Evolutionary conservation across 768 basidiomycete species (phyloP).

Genomic region (Tulasnella sp.): DNA sequence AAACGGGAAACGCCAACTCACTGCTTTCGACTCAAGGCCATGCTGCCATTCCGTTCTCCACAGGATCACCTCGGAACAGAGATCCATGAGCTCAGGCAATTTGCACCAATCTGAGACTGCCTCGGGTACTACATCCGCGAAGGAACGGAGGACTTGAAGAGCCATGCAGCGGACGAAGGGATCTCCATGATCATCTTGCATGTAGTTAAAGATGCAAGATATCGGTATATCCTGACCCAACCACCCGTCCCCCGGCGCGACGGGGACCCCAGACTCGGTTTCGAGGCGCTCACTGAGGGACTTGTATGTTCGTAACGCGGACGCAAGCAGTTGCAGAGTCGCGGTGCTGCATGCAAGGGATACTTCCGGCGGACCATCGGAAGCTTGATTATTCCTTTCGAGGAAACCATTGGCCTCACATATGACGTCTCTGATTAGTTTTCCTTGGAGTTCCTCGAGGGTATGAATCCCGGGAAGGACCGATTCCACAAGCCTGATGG

Average conservation of each 20-base stretch:
- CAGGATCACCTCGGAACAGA: neutral
- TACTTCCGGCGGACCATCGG: neutral
- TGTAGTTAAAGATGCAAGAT: neutral
- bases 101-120: neutral
- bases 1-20: no score
- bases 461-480: neutral
- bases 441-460: neutral
- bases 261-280: neutral
- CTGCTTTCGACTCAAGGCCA: neutral
- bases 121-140: neutral
- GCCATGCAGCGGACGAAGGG: neutral
- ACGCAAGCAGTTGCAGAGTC: neutral
- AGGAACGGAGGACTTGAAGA: neutral
- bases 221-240: neutral
- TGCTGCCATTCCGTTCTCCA: constrained; percentile 21
- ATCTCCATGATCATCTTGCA: neutral
- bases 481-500: neutral
- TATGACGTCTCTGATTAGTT: neutral
- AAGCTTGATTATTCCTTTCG: neutral
- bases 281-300: neutral
- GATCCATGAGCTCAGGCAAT: neutral
- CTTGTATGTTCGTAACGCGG: neutral
- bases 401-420: neutral
- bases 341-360: neutral
- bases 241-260: neutral